These are phyloP conservation scores for Fusarium albosuccineum DNA, from an alignment of 2,329 filamentous ascomycete species.

Conservation along the genomic window DNA sequence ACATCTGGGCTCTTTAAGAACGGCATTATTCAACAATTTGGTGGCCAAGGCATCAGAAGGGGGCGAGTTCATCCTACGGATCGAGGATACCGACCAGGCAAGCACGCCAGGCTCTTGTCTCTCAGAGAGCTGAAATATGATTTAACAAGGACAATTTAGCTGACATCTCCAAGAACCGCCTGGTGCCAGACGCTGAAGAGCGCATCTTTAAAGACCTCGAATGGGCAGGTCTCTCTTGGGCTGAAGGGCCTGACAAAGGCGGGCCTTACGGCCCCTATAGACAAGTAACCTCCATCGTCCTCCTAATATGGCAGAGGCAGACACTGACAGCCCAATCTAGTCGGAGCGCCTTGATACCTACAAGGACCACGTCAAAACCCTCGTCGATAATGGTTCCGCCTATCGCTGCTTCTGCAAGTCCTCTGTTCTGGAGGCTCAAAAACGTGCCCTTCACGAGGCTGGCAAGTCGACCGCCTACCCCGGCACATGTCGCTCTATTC, in stretches of 20 bases:
- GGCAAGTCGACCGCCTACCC: conserved; percentile 63
- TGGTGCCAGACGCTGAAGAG: conserved; percentile 83
- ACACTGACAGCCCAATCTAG: conserved; percentile 55
- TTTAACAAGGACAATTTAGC: not conserved
- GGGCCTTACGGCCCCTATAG: conserved; percentile 88
- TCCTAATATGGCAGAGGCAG: no score
- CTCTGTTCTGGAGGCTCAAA: conserved; percentile 76
- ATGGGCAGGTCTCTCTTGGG: conserved; percentile 94
- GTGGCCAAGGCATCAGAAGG: conserved; percentile 84
- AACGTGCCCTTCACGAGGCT: conserved; percentile 69
- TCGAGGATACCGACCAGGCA: conserved; percentile 97
- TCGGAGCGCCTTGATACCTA: conserved; percentile 85
- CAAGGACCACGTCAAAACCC: conserved; percentile 73
- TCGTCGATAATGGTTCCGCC: conserved; percentile 79
- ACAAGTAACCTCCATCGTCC: conserved; percentile 67
- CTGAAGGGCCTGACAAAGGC: conserved; percentile 89
- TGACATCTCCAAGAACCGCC: conserved; percentile 72
- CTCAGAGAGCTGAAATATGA: not conserved
- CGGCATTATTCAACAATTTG: conserved; percentile 95
- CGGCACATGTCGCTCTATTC: conserved; percentile 78
- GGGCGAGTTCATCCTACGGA: conserved; percentile 89
- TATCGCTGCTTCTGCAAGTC: conserved; percentile 94
- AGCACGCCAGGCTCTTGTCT: conserved; percentile 35
- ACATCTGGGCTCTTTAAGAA: conserved; percentile 91
- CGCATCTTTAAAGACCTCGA: conserved; percentile 82